A percentile compares a stretch with the other conserved stretches of the same genome.
These are phyloP conservation scores for Hamamelis virginiana DNA, from an alignment of 164 flowering plant species.

Conservation along the genomic window DNA sequence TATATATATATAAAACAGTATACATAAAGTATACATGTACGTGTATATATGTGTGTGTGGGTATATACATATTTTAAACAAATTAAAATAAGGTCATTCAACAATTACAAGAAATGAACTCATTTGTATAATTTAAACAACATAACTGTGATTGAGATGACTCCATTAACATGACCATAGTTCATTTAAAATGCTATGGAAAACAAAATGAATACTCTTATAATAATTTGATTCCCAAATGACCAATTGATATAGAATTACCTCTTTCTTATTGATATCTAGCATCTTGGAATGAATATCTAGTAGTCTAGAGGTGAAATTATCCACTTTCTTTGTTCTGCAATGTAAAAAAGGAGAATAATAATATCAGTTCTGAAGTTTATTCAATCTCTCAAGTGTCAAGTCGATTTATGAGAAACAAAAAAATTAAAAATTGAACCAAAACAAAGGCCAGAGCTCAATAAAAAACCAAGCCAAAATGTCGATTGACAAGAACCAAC, in stretches of 20 bases:
- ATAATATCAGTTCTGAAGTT: neutral
- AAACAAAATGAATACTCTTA: neutral
- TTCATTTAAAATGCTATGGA: neutral
- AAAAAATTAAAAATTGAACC: neutral
- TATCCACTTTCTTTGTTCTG: slow-evolving; percentile 90
- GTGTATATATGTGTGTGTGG: neutral
- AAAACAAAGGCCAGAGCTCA: neutral
- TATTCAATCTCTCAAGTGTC: neutral
- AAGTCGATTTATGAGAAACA: neutral
- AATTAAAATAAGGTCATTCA: neutral
- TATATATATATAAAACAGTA: too few species aligned
- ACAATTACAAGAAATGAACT: neutral
- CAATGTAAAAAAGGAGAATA: slow-evolving; percentile 21
- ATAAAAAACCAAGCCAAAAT: too few species aligned
- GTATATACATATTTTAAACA: neutral
- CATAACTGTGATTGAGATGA: neutral
- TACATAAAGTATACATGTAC: neutral
- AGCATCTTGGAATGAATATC: slow-evolving; percentile 92
- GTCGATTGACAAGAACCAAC: too few species aligned
- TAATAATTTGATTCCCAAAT: neutral
- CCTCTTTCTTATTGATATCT: slow-evolving; percentile 79
- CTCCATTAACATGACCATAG: neutral
- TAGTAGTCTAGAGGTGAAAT: slow-evolving; percentile 75
- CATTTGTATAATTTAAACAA: neutral
- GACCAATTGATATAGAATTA: slow-evolving; percentile 7